Evolutionary conservation across 306 rosid genomes (phyloP), one percentile per base, ranked within the genome.

Genomic region (Cicer judaicum): DNA sequence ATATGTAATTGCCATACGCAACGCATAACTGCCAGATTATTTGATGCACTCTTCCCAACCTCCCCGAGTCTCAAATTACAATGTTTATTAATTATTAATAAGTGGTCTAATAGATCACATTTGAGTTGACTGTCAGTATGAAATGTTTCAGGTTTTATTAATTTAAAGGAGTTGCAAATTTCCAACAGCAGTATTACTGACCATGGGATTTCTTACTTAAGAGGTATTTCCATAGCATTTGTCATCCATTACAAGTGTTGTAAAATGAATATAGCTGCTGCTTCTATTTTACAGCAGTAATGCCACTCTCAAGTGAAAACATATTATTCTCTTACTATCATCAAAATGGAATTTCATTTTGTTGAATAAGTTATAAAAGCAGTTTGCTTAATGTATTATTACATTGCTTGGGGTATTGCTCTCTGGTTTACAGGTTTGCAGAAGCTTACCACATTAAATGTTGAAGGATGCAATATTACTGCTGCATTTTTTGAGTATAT

Each of bases 401-500:
- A 7, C 70, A 61, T 76, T 66, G 50, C n/a, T 66, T 75, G 64
- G 53, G 48, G 48, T 10, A 39, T 69, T 76, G 49, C 19, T 72
- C 36, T 69, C 53, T 81, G 82, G 63, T 24, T 78, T 68, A 57
- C 85, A 89, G 95, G 87, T 67, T 80, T 89, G 89, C 88, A 78
- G 63, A 84, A 76, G 78, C 95, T 89, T 56, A 64, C 74, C 13
- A 68, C 79, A 70, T 79, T 89, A 79, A 86, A 87, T 70, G 52
- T 85, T 73, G 95, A 87, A 79, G 89, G 92, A 47, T 89, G 95
- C 85, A 79, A 70, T 80, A 75, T 89, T 42, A 85, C 92, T 67
- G 67, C 85, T 72, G 80, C 82, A 36, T 85, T 87, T 68, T 73
- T 89, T 66, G 86, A 89, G 60, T 85, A 77, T 63, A 79, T 89